These are phyloP conservation scores for Cyberlindnera maritima DNA, from an alignment of 805 yeast species.

Conservation along the genomic window DNA sequence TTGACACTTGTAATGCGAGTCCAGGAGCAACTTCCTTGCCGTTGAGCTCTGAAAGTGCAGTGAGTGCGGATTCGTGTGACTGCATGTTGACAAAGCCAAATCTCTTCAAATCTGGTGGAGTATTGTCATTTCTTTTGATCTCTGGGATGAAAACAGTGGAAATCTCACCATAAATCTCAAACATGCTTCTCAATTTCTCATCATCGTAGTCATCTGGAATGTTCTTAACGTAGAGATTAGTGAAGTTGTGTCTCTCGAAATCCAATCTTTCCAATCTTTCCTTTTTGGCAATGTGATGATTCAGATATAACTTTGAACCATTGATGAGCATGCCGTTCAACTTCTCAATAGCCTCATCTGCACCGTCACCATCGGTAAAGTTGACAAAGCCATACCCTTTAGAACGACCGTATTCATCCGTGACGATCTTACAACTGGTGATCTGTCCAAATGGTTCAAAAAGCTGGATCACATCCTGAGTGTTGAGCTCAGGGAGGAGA, in stretches of 20 bases:
- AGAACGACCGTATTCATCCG: conserved; percentile 43
- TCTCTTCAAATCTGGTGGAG: conserved; percentile 6
- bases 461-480: conserved; percentile 35
- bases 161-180: conserved; percentile 47
- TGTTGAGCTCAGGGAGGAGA: conserved; percentile 36
- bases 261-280: conserved; percentile 50
- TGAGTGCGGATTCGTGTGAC: conserved; percentile 44
- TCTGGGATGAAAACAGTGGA: conserved; percentile 53
- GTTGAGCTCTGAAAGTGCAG: conserved; percentile 45
- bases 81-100: conserved; percentile 53
- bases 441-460: conserved; percentile 40
- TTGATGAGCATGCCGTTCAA: conserved; percentile 45
- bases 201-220: conserved; percentile 39
- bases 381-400: conserved; percentile 67
- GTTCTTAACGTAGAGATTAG: conserved; percentile 49
- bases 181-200: conserved; percentile 39
- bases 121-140: background rate
- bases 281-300: conserved; percentile 59
- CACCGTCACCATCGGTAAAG: conserved; percentile 48
- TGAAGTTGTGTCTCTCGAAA: conserved; percentile 43
- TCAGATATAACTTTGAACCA: conserved; percentile 39
- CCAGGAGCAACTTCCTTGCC: conserved; percentile 37
- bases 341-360: conserved; percentile 56
- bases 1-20: conserved; percentile 33
- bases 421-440: conserved; percentile 43